These are phyloP conservation scores for Cladosporium colombiae DNA, from an alignment of 2,329 filamentous ascomycete genomes.

Conservation along the genomic window DNA sequence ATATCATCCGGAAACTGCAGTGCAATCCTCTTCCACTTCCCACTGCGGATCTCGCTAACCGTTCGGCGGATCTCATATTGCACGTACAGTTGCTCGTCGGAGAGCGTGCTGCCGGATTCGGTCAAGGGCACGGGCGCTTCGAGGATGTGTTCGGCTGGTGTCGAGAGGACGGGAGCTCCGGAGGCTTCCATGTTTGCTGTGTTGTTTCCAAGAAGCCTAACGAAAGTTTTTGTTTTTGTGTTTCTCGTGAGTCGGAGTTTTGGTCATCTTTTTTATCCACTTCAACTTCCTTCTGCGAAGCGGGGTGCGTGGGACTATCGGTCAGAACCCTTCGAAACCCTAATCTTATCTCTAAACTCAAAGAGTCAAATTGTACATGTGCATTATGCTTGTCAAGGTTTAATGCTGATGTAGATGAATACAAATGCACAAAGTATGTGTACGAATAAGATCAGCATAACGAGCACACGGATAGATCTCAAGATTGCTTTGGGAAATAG, in stretches of 20 bases:
- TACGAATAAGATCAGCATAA: no score
- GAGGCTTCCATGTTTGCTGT: constrained; percentile 10
- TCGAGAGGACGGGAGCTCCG: constrained; percentile 60
- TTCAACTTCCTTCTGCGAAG: neutral
- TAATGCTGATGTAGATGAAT: neutral
- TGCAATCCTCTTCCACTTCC: constrained; percentile 74
- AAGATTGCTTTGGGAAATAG: neutral
- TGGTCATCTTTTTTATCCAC: constrained; percentile 11
- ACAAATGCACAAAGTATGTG: no score
- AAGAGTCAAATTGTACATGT: neutral
- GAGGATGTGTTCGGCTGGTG: constrained; percentile 62
- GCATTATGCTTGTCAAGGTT: neutral
- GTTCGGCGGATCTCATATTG: constrained; percentile 88
- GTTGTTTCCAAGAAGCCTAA: neutral
- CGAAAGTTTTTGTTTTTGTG: neutral
- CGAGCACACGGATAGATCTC: neutral
- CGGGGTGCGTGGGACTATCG: constrained; percentile 3
- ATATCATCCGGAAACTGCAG: constrained; percentile 96
- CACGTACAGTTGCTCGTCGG: constrained; percentile 69
- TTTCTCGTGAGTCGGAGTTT: constrained; percentile 6
- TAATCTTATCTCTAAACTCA: neutral
- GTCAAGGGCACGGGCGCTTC: constrained; percentile 52
- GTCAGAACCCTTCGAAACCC: neutral
- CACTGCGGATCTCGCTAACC: constrained; percentile 69
- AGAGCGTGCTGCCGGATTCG: constrained; percentile 38